Base-by-base conservation (phyloP, 2,329 filamentous ascomycete species). In the Aspergillus persii region DNA sequence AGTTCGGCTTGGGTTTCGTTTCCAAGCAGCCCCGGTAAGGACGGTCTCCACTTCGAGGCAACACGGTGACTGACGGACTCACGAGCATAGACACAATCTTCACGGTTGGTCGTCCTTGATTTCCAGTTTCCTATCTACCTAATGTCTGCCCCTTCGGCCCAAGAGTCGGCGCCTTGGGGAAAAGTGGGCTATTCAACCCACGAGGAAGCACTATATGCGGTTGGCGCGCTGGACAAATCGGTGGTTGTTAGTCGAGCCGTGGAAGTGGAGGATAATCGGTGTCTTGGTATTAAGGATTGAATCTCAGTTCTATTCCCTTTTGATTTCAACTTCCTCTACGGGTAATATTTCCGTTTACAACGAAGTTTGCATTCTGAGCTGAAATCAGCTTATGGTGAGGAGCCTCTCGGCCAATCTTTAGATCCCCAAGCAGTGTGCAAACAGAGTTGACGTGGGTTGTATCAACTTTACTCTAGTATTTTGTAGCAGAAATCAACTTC, bases 61-160 rank as follows among this genome's bases (percentile, higher is more conserved):
- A 12, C 4, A n/a, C 7, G 36, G 12, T 41, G 11, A n/a, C 36
- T 41, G n/a, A 41, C 36, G 3, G 5, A 7, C 36, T 41, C 4
- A 39, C 36, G 36, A 12, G 12, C 15, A 5, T n/a, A 41, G 36
- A 41, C 12, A 12, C 12, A n/a, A 15, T 15, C 52, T 36, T 54
- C 48, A n/a, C 9, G 51, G 39, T 26, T 27, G 47, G 39, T 54
- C 9, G 57, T 62, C 23, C 41, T 67, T 12, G 65, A 66, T n/a
- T 54, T 62, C 41, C 55, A 60, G 29, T 67, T 66, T 41, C 62
- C 63, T 0, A 56, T 63, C 29, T 57, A 66, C 46, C 30, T 67
- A 44, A 26, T 61, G 48, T 50, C 57, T 7, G 6, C 57, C 5
- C 18, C 36, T 8, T 57, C 27, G 15, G 27, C 11, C 2, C 3